Conservation (phyloP, 306 rosid genomes). For the Hippophae gyantsensis region DNA sequence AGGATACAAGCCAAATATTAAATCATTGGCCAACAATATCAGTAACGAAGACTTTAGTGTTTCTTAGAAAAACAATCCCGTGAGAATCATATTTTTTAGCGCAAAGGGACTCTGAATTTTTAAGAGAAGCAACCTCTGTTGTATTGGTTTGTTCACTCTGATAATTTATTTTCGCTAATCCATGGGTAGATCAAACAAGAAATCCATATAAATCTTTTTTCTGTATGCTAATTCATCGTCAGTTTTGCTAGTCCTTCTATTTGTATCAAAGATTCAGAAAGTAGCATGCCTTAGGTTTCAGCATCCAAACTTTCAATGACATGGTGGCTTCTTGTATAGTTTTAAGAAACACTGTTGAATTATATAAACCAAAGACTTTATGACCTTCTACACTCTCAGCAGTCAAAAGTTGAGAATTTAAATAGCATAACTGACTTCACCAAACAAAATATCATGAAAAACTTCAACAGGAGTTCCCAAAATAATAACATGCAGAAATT, state of each 20-base stretch:
- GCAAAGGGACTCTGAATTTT: not conserved
- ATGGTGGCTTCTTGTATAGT: no score
- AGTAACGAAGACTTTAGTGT: not conserved
- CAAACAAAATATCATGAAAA: not conserved
- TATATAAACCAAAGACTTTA: no score
- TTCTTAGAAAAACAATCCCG: not conserved
- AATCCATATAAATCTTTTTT: no score
- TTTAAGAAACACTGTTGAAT: no score
- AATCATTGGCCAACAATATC: not conserved
- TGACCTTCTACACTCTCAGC: no score
- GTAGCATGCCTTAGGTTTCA: not conserved
- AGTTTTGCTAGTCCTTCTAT: not conserved
- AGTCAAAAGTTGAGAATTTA: no score
- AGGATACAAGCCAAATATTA: not conserved
- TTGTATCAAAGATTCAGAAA: not conserved
- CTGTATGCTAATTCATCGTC: not conserved
- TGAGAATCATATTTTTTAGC: not conserved
- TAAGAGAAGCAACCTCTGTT: not conserved
- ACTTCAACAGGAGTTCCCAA: not conserved
- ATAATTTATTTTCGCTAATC: not conserved
- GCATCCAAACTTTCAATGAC: no score
- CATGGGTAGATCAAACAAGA: not conserved
- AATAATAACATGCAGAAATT: constrained; percentile 8
- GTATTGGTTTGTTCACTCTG: no score
- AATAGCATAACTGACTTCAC: no score